Base-by-base conservation (phyloP, 2,329 filamentous ascomycete genomes). In the Huntiella abstrusa region DNA sequence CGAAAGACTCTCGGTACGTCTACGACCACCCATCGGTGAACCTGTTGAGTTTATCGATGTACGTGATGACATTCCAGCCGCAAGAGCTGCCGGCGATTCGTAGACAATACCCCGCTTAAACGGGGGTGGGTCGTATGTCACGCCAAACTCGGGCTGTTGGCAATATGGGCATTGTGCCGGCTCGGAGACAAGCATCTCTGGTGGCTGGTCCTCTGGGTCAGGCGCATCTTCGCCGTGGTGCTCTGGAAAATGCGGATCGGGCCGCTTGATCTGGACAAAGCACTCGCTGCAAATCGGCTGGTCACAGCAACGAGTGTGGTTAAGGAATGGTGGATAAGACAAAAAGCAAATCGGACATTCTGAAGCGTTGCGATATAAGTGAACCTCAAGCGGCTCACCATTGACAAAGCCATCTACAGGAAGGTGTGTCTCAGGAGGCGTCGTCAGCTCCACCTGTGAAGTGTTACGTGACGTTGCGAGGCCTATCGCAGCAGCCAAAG, bases 261-360 rank as follows among this genome's bases (percentile, higher is more conserved):
- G 79, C 37, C 91, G 76, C 60, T 95, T 96, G 59, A 98, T 98
- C 60, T 98, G 91, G 3, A 98, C 91, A 56, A 98, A 98, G 60
- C 91, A 98, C 64, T 98, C 91, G 37, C 87, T 96, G 63, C 91
- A 98, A 52, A 98, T 96, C 4, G 83, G 71, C 59, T 98, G 91
- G 55, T 94, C 86, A 60, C 91, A 98, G 59, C 91, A 98, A 53
- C 91, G 72, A 0, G 91, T 98, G 53, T 79, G 81, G 63, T 98
- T 98, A 28, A 98, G 70, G 57, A 92, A 92, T 3, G 86, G 86
- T 0, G 91, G 91, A 54, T 96, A 98, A 55, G 86, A 92, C 45
- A 96, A 68, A 59, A 96, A 94, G 65, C 91, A 98, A 51, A 98
- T 94, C 4, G 91, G 88, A 56, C 91, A 98, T 59, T 98, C 91